Evolutionary conservation across 768 basidiomycete genomes (phyloP).

Genomic region (Mycena venus): DNA sequence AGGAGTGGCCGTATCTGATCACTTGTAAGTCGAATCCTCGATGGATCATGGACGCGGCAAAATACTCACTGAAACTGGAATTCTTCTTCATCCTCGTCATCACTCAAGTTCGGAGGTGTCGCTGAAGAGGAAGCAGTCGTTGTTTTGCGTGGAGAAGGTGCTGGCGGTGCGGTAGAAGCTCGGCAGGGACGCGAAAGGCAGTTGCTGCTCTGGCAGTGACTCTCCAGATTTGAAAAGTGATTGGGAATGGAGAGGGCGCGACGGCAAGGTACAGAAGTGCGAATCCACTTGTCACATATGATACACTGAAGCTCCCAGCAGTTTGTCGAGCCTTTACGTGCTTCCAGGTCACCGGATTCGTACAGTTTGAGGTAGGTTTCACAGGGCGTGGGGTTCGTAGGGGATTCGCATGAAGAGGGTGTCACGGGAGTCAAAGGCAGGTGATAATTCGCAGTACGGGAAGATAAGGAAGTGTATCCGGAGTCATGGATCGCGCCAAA

Average conservation of each 20-base stretch:
- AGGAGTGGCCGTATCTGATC: background rate
- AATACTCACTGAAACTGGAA: slow-evolving; percentile 6
- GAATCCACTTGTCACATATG: background rate
- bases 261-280: background rate
- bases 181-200: background rate
- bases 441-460: background rate
- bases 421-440: background rate
- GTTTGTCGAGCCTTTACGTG: background rate
- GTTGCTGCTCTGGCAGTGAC: background rate
- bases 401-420: background rate
- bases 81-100: background rate
- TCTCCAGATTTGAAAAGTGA: background rate
- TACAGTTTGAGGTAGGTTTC: background rate
- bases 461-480: background rate
- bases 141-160: background rate
- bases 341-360: background rate
- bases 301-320: slow-evolving; percentile 1
- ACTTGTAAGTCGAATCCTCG: background rate
- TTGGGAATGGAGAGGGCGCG: background rate
- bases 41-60: no score
- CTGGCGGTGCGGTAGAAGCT: background rate
- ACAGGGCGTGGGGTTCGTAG: background rate
- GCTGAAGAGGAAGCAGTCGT: background rate
- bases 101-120: background rate
- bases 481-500: background rate